phyloP scores from a whole-genome alignment of 179 eudicot species.

The Spinacia oleracea region DNA sequence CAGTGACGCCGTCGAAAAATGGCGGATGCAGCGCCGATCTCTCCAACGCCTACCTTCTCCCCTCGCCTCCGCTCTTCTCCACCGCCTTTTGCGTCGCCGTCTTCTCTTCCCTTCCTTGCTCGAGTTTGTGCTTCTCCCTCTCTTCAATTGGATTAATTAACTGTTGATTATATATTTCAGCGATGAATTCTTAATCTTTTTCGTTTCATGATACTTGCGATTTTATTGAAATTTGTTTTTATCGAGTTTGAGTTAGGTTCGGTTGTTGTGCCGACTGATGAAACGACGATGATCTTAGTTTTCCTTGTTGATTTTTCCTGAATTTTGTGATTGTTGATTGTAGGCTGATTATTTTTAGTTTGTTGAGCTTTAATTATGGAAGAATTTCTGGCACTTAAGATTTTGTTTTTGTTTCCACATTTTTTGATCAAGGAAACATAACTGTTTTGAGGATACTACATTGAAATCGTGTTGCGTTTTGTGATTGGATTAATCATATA shows the following conservation, averaged over 20 bases:
- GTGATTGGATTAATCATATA: too few species aligned
- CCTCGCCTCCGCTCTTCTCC: slow-evolving; percentile 63
- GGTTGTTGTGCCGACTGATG: background rate
- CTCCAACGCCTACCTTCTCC: slow-evolving; percentile 68
- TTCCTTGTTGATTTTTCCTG: background rate
- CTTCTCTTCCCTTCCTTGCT: slow-evolving; percentile 74
- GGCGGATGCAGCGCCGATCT: slow-evolving; percentile 87
- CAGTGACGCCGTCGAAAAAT: slow-evolving; percentile 57
- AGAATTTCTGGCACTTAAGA: background rate
- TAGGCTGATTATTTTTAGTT: background rate
- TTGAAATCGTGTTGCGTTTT: background rate
- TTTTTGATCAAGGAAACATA: background rate
- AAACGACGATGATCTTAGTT: background rate
- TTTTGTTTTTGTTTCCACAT: background rate
- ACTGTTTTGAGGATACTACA: background rate
- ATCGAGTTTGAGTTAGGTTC: background rate
- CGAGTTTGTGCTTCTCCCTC: slow-evolving; percentile 44
- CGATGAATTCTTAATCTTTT: background rate
- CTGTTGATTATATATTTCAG: slow-evolving; percentile 2
- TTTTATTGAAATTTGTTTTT: background rate
- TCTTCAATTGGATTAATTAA: background rate
- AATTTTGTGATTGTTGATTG: background rate
- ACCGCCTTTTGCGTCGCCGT: slow-evolving; percentile 67
- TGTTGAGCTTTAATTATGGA: slow-evolving; percentile 9
- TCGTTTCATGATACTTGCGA: background rate